Percentiles rank a stretch among this genome's conserved stretches.
phyloP scores from a whole-genome alignment of 2,329 filamentous ascomycete genomes.

The Paecilomyces dactylethromorphus region DNA sequence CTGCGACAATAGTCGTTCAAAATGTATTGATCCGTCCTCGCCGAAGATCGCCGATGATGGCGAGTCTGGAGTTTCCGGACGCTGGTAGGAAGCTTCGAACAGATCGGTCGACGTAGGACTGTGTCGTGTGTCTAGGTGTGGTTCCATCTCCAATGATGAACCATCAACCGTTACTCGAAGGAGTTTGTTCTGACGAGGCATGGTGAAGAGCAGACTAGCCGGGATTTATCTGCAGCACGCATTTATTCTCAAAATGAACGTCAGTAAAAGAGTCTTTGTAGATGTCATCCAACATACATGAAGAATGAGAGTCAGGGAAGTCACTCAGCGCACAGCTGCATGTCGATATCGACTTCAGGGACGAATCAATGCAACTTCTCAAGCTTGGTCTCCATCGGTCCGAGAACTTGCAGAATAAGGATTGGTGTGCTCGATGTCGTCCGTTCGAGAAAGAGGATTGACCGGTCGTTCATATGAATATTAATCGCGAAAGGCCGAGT shows the following conservation, averaged over 20 bases:
- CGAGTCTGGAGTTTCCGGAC: background rate
- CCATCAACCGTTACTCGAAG: background rate
- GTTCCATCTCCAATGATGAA: background rate
- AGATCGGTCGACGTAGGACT: background rate
- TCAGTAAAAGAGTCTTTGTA: background rate
- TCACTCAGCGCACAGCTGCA: background rate
- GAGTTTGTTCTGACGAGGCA: background rate
- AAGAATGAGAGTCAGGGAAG: background rate
- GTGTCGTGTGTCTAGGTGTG: background rate
- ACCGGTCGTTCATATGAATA: background rate
- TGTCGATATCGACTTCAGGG: background rate
- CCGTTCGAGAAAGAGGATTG: background rate
- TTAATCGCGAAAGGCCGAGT: background rate
- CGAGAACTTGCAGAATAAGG: background rate
- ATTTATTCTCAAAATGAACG: background rate
- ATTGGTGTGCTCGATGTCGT: background rate
- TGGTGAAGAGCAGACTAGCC: background rate
- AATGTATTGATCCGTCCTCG: background rate
- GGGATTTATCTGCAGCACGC: background rate
- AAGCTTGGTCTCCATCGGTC: background rate
- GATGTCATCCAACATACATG: background rate
- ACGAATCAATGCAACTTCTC: background rate
- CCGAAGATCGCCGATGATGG: background rate
- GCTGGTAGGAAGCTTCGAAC: background rate
- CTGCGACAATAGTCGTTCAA: conserved; percentile 8